Evolutionary conservation across 2,329 filamentous ascomycete genomes (phyloP).

Genomic region (Cryphonectria japonica): DNA sequence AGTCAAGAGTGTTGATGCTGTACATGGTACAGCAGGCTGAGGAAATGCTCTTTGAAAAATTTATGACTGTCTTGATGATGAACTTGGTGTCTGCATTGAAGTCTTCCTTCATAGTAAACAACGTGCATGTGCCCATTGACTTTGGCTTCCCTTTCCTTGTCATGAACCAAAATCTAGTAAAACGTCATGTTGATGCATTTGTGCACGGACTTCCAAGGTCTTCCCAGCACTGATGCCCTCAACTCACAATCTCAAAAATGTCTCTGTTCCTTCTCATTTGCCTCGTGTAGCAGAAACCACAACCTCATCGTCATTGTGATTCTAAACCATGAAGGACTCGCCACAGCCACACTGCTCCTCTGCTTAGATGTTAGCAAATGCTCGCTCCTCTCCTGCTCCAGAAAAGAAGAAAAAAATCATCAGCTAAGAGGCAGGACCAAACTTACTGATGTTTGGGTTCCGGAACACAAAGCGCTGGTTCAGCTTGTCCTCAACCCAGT

Average conservation of each 20-base stretch:
- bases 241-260: background rate
- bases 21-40: background rate
- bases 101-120: background rate
- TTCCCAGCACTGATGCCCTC: background rate
- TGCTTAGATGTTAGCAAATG: slow-evolving; percentile 48
- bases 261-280: too few relatives aligned
- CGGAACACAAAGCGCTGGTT: slow-evolving; percentile 91
- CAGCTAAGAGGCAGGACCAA: slow-evolving; percentile 34
- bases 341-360: slow-evolving; percentile 96
- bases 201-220: slow-evolving; percentile 4
- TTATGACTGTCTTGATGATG: background rate
- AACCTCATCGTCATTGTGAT: background rate
- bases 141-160: background rate
- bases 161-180: slow-evolving; percentile 4
- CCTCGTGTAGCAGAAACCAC: background rate
- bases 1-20: background rate
- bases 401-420: background rate
- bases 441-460: slow-evolving; percentile 97
- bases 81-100: background rate
- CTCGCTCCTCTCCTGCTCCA: background rate
- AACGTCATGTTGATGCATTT: slow-evolving; percentile 23
- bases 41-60: background rate
- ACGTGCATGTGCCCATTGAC: background rate
- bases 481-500: slow-evolving; percentile 96
- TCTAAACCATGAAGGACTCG: slow-evolving; percentile 87